Evolutionary conservation across 345 rosid species (phyloP).

Genomic region (Pseudoturritis turrita): DNA sequence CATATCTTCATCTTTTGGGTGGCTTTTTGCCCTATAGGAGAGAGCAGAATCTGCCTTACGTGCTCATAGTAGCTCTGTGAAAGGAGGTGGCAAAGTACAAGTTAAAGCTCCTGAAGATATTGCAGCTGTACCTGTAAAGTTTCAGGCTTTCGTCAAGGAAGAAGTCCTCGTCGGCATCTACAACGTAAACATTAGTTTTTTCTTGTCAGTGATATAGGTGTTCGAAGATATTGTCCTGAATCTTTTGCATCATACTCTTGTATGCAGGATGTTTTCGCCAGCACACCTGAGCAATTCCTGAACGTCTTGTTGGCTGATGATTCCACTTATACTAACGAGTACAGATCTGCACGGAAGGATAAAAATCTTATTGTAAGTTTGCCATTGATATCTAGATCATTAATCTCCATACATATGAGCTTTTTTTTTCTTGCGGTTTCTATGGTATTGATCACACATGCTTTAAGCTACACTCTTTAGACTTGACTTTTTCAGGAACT

Average conservation of each 20-base stretch:
- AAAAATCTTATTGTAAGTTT: slow-evolving; percentile 67
- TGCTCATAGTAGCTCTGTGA: slow-evolving; percentile 89
- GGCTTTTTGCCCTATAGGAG: slow-evolving; percentile 51
- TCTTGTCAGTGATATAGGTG: background rate
- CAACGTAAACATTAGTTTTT: slow-evolving; percentile 44
- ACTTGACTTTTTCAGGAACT: background rate
- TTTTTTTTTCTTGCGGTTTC: background rate
- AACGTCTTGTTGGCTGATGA: slow-evolving; percentile 58
- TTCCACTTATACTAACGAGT: slow-evolving; percentile 60
- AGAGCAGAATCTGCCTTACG: slow-evolving; percentile 80
- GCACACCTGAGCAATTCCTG: slow-evolving; percentile 68
- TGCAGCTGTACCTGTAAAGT: slow-evolving; percentile 46
- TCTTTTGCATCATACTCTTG: slow-evolving; percentile 11
- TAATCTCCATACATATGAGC: background rate
- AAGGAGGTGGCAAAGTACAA: slow-evolving; percentile 43
- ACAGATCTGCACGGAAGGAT: slow-evolving; percentile 73
- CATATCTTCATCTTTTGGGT: background rate
- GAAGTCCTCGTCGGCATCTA: slow-evolving; percentile 73
- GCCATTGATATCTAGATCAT: slow-evolving; percentile 5
- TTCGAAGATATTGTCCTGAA: slow-evolving; percentile 10
- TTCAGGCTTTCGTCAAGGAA: slow-evolving; percentile 72
- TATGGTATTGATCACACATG: too few relatives aligned
- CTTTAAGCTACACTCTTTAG: background rate
- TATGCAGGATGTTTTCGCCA: slow-evolving; percentile 66
- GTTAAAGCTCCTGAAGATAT: slow-evolving; percentile 46